These are phyloP conservation scores for Colletotrichum eremochloae DNA, from an alignment of 2,329 filamentous ascomycete genomes.

Conservation along the genomic window DNA sequence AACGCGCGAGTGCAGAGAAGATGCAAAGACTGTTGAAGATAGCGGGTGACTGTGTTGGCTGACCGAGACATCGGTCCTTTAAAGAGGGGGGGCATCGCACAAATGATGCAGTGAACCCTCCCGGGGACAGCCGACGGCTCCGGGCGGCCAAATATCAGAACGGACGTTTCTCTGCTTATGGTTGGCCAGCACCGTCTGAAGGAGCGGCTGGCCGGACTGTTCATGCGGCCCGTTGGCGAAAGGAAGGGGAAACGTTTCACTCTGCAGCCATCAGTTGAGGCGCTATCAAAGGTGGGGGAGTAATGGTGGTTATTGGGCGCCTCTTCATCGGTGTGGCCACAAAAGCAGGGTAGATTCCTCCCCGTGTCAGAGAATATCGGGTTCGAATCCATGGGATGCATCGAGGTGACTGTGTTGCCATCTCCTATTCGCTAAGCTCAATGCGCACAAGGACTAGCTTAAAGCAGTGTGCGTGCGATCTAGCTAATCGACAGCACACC, in stretches of 20 bases:
- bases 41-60: not conserved
- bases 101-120: conserved; percentile 25
- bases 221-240: not conserved
- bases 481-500: too few relatives aligned
- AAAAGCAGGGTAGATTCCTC: not conserved
- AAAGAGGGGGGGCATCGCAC: conserved; percentile 10
- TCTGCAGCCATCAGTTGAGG: conserved; percentile 34
- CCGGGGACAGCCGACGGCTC: conserved; percentile 14
- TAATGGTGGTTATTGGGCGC: not conserved
- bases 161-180: not conserved
- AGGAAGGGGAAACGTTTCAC: conserved; percentile 10
- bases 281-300: conserved; percentile 20
- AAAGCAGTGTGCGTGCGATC: too few relatives aligned
- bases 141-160: not conserved
- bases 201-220: not conserved
- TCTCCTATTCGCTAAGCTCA: not conserved
- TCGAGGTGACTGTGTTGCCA: not conserved
- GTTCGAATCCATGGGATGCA: not conserved
- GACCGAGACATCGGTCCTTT: conserved; percentile 14
- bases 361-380: not conserved
- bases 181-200: not conserved
- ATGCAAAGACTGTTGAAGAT: not conserved
- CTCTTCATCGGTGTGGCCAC: not conserved
- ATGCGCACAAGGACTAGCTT: too few relatives aligned
- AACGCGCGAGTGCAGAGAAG: conserved; percentile 16